These are phyloP conservation scores for Fusarium protoensiforme DNA, from an alignment of 2,329 filamentous ascomycete genomes.

Conservation along the genomic window DNA sequence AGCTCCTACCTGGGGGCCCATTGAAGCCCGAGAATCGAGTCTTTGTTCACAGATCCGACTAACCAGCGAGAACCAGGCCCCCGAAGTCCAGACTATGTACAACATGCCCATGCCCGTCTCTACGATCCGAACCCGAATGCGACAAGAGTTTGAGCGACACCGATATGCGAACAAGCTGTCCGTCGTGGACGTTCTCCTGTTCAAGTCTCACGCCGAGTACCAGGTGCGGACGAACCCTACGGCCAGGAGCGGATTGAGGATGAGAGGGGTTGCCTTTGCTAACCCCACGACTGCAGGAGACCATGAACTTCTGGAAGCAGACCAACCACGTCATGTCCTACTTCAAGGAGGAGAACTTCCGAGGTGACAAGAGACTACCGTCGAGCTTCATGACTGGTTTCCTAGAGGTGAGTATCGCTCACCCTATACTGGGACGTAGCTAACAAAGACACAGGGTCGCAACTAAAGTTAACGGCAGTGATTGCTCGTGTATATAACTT, in stretches of 20 bases:
- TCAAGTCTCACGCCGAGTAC: slow-evolving; percentile 92
- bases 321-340: slow-evolving; percentile 95
- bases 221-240: slow-evolving; percentile 70
- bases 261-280: slow-evolving; percentile 8
- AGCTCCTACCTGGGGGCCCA: neutral
- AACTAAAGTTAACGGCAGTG: slow-evolving; percentile 57
- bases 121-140: slow-evolving; percentile 88
- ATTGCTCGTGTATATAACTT: slow-evolving; percentile 51
- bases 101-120: slow-evolving; percentile 89
- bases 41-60: slow-evolving; percentile 8
- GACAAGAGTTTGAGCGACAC: slow-evolving; percentile 96
- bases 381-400: slow-evolving; percentile 94
- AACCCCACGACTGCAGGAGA: slow-evolving; percentile 73
- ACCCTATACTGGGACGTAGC: neutral
- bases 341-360: slow-evolving; percentile 84
- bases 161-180: slow-evolving; percentile 90
- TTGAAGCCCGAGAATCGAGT: neutral
- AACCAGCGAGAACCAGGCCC: slow-evolving; percentile 70
- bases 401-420: slow-evolving; percentile 77
- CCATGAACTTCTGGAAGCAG: slow-evolving; percentile 99
- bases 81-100: slow-evolving; percentile 98
- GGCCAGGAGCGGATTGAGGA: slow-evolving; percentile 62
- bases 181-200: slow-evolving; percentile 88
- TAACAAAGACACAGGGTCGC: slow-evolving; percentile 58
- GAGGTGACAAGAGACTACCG: slow-evolving; percentile 83